Evolutionary conservation across 148 eudicot species (phyloP), one percentile per base, ranked within the genome.

Genomic region (Amaranthus hypochondriacus): DNA sequence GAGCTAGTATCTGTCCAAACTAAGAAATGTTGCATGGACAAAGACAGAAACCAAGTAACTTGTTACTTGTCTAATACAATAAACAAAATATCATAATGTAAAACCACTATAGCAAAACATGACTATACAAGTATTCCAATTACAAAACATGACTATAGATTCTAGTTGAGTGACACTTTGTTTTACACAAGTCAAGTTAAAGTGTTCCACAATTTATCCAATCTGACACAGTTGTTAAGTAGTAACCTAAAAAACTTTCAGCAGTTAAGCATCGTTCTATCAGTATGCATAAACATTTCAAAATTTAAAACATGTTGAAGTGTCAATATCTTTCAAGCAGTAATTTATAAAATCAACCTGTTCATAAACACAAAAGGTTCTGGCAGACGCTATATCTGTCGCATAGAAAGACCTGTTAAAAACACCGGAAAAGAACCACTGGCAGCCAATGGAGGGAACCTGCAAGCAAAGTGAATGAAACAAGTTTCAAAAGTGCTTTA

Each of bases 321-420:
- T 52, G 43, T 46, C 7, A 44, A 66, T 14, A 56, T 57, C 18
- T 39, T 42, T 50, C 9, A 51, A 66, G 66, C 43, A 9, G 21
- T 48, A 70, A 76, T 11, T 65, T 66, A 2, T 56, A 13, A 48
- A 68, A 44, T 68, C 56, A 70, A 91, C 99, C 99, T 95, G 89
- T 79, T 92, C 99, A 70, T 82, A 92, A 56, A 92, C 79, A 81
- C 99, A 95, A 83, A 95, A 95, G 10, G 99, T 95, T 79, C 99
- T 86, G 69, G 99, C 81, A 75, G 90, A 71, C 71, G 96, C 97
- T 70, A 95, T 88, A 53, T 92, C 81, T 54, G 77, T 81, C 52
- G 90, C 73, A 67, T 88, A 95, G 76, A 84, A 74, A 77, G 90
- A 74, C 28, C 79, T 66, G 68, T 71, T 79, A 66, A 80, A 76